Percentiles rank a stretch among this genome's conserved stretches.
These are phyloP conservation scores for Globisporangium canariense DNA, from an alignment of 352 stramenopile species.

Conservation along the genomic window DNA sequence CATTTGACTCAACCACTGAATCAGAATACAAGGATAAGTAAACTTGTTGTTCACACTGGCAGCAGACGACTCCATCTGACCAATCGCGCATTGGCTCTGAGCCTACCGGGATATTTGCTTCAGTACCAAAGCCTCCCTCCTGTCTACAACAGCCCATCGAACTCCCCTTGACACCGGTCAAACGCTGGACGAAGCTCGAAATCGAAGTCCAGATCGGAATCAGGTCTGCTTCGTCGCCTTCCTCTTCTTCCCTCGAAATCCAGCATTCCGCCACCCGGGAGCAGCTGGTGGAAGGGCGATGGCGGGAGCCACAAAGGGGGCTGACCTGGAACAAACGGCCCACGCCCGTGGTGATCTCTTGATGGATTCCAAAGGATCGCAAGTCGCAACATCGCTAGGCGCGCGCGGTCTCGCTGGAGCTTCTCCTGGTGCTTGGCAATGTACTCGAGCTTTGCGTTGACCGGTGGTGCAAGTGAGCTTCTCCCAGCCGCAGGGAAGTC, in stretches of 20 bases:
- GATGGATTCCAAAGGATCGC: constrained; percentile 1
- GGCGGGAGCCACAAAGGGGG: constrained; percentile 1
- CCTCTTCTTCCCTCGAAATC: neutral
- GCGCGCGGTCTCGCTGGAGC: neutral
- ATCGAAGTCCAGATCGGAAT: constrained; percentile 2
- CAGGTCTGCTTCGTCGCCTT: neutral
- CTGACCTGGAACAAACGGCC: neutral
- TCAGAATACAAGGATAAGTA: neutral
- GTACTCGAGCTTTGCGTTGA: constrained; percentile 4
- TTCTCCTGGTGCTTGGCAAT: neutral
- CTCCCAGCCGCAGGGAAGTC: neutral
- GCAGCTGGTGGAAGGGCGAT: neutral
- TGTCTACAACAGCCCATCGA: neutral
- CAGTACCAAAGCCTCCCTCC: neutral
- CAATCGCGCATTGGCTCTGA: too few relatives aligned
- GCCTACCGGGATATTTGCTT: too few relatives aligned
- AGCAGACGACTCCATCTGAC: too few relatives aligned
- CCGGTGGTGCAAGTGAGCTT: too few relatives aligned
- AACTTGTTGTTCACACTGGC: neutral
- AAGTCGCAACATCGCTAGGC: neutral
- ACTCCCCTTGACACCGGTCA: neutral
- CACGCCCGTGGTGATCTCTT: neutral
- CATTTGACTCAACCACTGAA: constrained; percentile 4
- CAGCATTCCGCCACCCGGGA: neutral
- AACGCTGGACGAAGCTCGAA: constrained; percentile 4